These are phyloP conservation scores for Linum lewisii DNA, from an alignment of 345 rosid genomes.

Conservation along the genomic window DNA sequence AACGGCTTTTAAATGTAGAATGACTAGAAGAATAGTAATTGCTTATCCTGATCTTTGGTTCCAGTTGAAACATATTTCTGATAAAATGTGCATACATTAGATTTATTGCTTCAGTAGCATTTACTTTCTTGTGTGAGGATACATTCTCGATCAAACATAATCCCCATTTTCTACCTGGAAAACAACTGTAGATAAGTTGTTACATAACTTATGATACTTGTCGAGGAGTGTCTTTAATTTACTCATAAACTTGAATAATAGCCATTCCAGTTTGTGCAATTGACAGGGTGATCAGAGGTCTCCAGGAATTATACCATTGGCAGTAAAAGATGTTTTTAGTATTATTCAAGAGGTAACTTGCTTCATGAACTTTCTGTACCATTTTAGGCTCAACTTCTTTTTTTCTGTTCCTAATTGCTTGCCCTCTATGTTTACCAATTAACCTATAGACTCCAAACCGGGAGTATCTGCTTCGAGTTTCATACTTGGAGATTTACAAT, in stretches of 20 bases:
- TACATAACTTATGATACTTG: neutral
- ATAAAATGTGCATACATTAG: neutral
- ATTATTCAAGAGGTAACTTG: slow-evolving; percentile 88
- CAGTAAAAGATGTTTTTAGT: slow-evolving; percentile 95
- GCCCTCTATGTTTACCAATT: slow-evolving; percentile 14
- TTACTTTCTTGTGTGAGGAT: neutral
- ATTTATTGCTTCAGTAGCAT: neutral
- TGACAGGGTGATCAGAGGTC: slow-evolving; percentile 99
- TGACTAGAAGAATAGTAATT: neutral
- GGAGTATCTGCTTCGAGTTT: slow-evolving; percentile 92
- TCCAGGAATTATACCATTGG: slow-evolving; percentile 92
- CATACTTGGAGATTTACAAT: slow-evolving; percentile 94
- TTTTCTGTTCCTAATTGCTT: slow-evolving; percentile 9
- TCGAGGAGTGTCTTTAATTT: slow-evolving; percentile 6
- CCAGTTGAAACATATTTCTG: neutral
- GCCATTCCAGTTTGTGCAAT: slow-evolving; percentile 13
- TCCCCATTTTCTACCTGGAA: no score
- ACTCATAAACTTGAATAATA: neutral
- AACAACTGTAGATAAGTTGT: neutral
- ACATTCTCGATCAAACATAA: no score
- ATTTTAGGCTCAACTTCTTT: neutral
- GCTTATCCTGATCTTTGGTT: neutral
- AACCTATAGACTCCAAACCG: slow-evolving; percentile 69
- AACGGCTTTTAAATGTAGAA: neutral
- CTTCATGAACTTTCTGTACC: slow-evolving; percentile 3